Evolutionary conservation across 306 rosid species (phyloP).

Genomic region (Delonix regia): DNA sequence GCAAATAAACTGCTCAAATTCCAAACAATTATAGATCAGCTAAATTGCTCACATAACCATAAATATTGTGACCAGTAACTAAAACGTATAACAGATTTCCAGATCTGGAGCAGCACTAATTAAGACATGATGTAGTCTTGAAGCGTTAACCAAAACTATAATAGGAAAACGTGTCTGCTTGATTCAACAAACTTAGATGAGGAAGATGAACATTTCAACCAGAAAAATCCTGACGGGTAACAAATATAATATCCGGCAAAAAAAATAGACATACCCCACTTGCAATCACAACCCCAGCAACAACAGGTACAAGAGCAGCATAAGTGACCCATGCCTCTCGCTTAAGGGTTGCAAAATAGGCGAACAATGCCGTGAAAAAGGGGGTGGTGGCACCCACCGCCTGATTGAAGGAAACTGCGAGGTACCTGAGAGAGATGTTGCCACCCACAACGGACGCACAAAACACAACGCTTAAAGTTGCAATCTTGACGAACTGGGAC

Average conservation of each 20-base stretch:
- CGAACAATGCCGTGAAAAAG: slow-evolving; percentile 90
- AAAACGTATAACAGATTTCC: slow-evolving; percentile 20
- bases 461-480: slow-evolving; percentile 80
- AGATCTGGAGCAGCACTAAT: slow-evolving; percentile 57
- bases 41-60: background rate
- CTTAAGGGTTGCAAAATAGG: slow-evolving; percentile 84
- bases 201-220: background rate
- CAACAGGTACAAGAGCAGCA: slow-evolving; percentile 97
- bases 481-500: slow-evolving; percentile 82
- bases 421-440: slow-evolving; percentile 84
- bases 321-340: slow-evolving; percentile 95
- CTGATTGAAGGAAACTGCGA: slow-evolving; percentile 93
- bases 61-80: background rate
- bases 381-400: slow-evolving; percentile 99
- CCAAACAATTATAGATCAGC: slow-evolving; percentile 37
- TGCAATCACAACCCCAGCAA: slow-evolving; percentile 96
- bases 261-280: slow-evolving; percentile 78
- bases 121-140: slow-evolving; percentile 6
- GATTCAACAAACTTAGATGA: background rate
- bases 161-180: background rate
- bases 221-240: background rate
- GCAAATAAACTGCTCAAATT: slow-evolving; percentile 4
- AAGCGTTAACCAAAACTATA: slow-evolving; percentile 22
- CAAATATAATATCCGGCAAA: slow-evolving; percentile 22
- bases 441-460: slow-evolving; percentile 97